Evolutionary conservation across 2,329 filamentous ascomycete species (phyloP), one percentile per base, ranked within the genome.

Genomic region (Blastomyces percursus): DNA sequence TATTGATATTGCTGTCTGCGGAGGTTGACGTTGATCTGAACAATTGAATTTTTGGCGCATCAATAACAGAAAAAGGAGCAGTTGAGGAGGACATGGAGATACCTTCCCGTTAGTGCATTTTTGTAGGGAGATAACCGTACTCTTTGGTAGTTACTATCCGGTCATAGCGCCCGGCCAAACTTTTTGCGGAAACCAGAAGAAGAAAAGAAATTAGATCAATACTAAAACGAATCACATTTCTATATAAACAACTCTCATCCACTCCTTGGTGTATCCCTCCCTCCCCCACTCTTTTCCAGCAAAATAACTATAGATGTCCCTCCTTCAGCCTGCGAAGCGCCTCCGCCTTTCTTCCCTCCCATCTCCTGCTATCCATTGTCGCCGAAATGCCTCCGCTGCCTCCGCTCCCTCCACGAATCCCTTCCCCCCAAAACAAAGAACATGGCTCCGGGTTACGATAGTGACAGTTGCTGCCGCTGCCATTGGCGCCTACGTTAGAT

Each of bases 401-500:
- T 64, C 66, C 50, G 65, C 69, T 69, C 68, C 67, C 16, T 64
- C 66, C 48, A 66, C 69, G 32, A 27, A 65, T 58, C 64, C 58
- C 64, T 67, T 48, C 59, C 61, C 67, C 27, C 66, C 68, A 12
- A 70, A 68, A 60, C 67, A 64, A 52, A 68, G 66, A 46, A 69
- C 67, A 63, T 77, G 74, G 74, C 63, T 76, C 54, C 71, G 71
- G 48, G 62, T 76, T 62, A 67, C 69, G 35, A 56, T 73, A 59
- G 66, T 77, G 54, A 75, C 73, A 32, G 66, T 69, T 30, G 66
- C 70, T n/a, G 74, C 75, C 21, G 73, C 70, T 30, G 74, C 70
- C 59, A 67, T 72, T 63, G 75, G 75, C 27, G 72, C 70, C 32
- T 77, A 75, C 65, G 44, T 74, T 62, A 68, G 71, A 63, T 59